Evolutionary conservation across 805 yeast genomes (phyloP), one percentile per base, ranked within the genome.

Genomic region (Saturnispora zaruensis): DNA sequence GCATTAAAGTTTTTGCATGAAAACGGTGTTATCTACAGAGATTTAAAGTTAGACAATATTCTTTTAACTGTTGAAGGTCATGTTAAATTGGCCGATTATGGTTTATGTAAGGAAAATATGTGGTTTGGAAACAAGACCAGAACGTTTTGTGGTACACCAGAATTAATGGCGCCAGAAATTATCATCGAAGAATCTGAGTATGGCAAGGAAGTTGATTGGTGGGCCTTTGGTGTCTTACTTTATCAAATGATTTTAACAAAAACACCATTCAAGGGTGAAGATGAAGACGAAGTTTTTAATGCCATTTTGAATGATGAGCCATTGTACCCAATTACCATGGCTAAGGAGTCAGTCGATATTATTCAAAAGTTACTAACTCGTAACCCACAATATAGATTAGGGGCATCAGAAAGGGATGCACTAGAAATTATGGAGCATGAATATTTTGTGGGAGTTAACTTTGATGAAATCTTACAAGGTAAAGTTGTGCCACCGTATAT

Each of bases 141-240:
- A 4, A 93, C 99, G 0, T 93, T 91, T 72, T 93, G 99, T 73
- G 99, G 99, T 59, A 93, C 99, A 2, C 99, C 99, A 0, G 99
- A 93, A 66, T 87, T 93, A 58, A 93, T 93, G 96, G 99, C 99
- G 1, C 99, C 99, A 0, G 99, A 93, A 67, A 91, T 93, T 57
- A 74, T 93, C 62, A 82, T 87, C 55, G 56, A 53, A 8, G 98
- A 93, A 49, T 95, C 90, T 66, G 85, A 82, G 52, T 93, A 93
- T 62, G 93, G 89, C 48, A 81, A 95, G 62, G 85, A 93, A 37
- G 99, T 93, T 49, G 99, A 93, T 69, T 93, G 99, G 99, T 93
- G 99, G 99, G 98, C 99, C 1, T 88, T 90, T 73, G 99, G 99
- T 51, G 98, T 93, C 26, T 74, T 93, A 55, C 73, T 93, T 56